Evolutionary conservation across 2,329 filamentous ascomycete species (phyloP).

Genomic region (Catunica adiposa): DNA sequence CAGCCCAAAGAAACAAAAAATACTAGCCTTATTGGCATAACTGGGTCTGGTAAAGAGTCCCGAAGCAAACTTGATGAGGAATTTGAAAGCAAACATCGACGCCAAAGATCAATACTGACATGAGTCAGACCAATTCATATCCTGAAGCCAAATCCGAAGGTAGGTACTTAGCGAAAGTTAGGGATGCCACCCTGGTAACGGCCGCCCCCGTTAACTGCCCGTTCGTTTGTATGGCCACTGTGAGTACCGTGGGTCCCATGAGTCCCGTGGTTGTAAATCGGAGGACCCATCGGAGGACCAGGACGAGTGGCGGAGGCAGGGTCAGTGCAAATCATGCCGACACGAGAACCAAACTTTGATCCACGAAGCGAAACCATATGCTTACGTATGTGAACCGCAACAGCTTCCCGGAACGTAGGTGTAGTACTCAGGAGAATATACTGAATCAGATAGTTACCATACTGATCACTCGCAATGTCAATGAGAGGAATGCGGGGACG

Average conservation of each 20-base stretch:
- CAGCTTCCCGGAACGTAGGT: constrained; percentile 77
- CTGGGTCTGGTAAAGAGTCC: neutral
- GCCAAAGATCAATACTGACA: too few relatives aligned
- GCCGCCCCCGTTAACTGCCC: neutral
- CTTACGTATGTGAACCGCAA: constrained; percentile 88
- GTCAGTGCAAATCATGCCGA: constrained; percentile 98
- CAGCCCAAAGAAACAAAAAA: neutral
- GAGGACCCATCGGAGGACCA: constrained; percentile 60
- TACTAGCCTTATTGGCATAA: neutral
- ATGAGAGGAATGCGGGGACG: constrained; percentile 92
- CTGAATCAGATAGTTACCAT: constrained; percentile 95
- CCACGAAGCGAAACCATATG: constrained; percentile 98
- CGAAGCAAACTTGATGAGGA: neutral
- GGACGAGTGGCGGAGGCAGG: constrained; percentile 77
- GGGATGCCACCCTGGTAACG: neutral
- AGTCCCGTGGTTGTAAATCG: constrained; percentile 26
- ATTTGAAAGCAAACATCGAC: neutral
- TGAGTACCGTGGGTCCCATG: neutral
- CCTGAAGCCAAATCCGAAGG: neutral
- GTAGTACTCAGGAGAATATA: constrained; percentile 86
- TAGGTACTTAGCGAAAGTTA: neutral
- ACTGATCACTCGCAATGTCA: constrained; percentile 96
- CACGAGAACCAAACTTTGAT: constrained; percentile 94
- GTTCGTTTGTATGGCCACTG: neutral
- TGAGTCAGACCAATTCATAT: neutral